Evolutionary conservation across 2,329 filamentous ascomycete species (phyloP), one percentile per base, ranked within the genome.

Genomic region (Fusarium mexicanum): DNA sequence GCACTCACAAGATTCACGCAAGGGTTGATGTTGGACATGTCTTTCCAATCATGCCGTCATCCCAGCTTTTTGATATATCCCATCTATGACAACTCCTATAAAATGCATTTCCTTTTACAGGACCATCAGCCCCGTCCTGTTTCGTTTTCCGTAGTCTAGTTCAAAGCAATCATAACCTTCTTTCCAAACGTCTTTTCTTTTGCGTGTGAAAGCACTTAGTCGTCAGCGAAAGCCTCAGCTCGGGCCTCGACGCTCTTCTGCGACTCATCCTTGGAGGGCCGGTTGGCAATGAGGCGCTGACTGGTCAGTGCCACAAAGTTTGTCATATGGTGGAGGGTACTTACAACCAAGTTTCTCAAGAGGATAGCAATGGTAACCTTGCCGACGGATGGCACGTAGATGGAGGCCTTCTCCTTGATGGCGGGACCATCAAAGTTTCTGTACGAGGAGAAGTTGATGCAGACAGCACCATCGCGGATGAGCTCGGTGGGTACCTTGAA

Each of bases 321-420:
- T 62, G 24, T 24, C 43, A 35, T 12, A 53, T 63, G 29, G 24
- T 43, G 24, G 20, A 58, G 40, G 62, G 24, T 6, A 89, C 92
- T 85, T 85, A 96, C 94, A 80, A 98, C 88, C 41, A 98, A 85
- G 80, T 99, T 99, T 64, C 96, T 88, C 79, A 98, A 86, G 67
- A 99, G 85, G 40, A 98, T 92, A 22, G 96, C 94, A 81, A 98
- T 98, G 1, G 96, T 99, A 54, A 98, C 96, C 86, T 98, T 99
- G 77, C 96, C 96, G 76, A 98, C 97, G 0, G 96, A 96, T 4
- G 96, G 96, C 24, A 98, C 95, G 79, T 98, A 99, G 79, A 99
- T 97, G 10, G 94, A 95, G 5, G 96, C 96, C 86, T 95, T 97
- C 82, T 98, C 93, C 85, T 98, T 98, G 76, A 98, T 91, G 54